These are phyloP conservation scores for Xylariaceae sp. DNA, from an alignment of 2,329 filamentous ascomycete genomes.

Conservation along the genomic window DNA sequence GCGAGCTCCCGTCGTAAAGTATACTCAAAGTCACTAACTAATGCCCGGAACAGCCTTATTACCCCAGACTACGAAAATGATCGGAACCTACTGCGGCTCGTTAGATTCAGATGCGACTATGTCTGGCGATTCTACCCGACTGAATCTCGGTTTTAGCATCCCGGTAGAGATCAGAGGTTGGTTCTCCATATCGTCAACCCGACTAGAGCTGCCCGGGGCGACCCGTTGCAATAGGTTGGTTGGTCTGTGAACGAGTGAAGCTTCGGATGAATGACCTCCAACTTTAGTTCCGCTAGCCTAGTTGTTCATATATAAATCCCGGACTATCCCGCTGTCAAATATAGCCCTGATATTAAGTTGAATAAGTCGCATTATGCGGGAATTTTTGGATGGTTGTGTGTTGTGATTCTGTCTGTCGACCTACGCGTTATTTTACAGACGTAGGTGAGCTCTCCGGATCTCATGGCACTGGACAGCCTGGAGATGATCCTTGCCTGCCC, in stretches of 20 bases:
- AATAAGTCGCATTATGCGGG: no score
- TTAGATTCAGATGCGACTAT: constrained; percentile 23
- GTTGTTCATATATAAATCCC: no score
- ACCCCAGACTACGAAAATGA: constrained; percentile 27
- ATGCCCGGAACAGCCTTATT: constrained; percentile 20
- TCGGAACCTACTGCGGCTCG: constrained; percentile 26
- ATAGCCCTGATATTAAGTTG: no score
- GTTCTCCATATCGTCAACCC: constrained; percentile 8
- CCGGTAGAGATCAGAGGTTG: constrained; percentile 8
- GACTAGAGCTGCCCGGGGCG: constrained; percentile 4
- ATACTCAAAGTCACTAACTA: constrained; percentile 23
- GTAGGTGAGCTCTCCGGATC: no score
- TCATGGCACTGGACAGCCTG: no score
- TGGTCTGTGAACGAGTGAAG: neutral
- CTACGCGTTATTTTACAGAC: no score
- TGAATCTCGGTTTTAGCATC: constrained; percentile 24
- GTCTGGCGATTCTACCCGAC: constrained; percentile 27
- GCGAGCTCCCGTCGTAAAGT: constrained; percentile 16
- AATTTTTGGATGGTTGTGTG: no score
- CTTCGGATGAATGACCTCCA: no score
- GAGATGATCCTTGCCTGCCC: no score
- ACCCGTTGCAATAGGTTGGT: constrained; percentile 5
- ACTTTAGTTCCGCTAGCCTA: neutral
- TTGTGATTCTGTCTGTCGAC: no score
- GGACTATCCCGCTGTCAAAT: no score